Percentiles rank a stretch among this genome's conserved stretches.
phyloP scores from a whole-genome alignment of 2,329 filamentous ascomycete species.

The Cordyceps javanica region DNA sequence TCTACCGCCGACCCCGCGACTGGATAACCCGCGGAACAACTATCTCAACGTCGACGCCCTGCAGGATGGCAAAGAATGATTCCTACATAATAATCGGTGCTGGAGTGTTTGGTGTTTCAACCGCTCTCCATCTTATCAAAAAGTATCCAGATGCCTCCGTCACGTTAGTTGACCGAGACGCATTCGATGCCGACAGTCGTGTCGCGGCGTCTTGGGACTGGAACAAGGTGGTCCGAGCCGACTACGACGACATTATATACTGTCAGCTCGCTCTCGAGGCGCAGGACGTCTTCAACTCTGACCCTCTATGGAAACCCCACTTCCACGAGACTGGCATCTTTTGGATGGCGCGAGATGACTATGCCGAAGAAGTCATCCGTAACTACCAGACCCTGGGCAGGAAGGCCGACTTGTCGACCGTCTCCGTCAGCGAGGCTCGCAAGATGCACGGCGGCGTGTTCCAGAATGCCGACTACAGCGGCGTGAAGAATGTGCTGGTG shows the following conservation, averaged over 20 bases:
- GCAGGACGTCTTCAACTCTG: slow-evolving; percentile 52
- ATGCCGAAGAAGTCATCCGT: slow-evolving; percentile 44
- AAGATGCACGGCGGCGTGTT: slow-evolving; percentile 54
- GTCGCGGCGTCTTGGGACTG: slow-evolving; percentile 64
- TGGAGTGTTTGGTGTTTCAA: slow-evolving; percentile 60
- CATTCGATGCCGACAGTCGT: slow-evolving; percentile 39
- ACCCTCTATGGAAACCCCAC: slow-evolving; percentile 48
- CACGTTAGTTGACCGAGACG: slow-evolving; percentile 52
- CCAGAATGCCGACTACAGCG: slow-evolving; percentile 52
- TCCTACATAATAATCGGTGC: slow-evolving; percentile 57
- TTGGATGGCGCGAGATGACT: slow-evolving; percentile 46
- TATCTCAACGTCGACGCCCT: not conserved
- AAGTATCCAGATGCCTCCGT: slow-evolving; percentile 44
- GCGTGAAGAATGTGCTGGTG: slow-evolving; percentile 52
- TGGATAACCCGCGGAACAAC: not conserved
- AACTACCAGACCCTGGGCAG: slow-evolving; percentile 44
- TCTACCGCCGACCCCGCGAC: not conserved
- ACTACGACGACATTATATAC: slow-evolving; percentile 61
- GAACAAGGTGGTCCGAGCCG: slow-evolving; percentile 66
- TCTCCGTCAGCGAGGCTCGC: slow-evolving; percentile 38
- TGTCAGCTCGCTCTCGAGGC: slow-evolving; percentile 60
- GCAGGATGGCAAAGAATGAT: slow-evolving; percentile 3
- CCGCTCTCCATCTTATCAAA: slow-evolving; percentile 55
- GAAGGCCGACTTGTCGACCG: slow-evolving; percentile 34
- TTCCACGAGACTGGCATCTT: slow-evolving; percentile 58